These are phyloP conservation scores for Tricholoma terreum DNA, from an alignment of 768 basidiomycete genomes.

Conservation along the genomic window DNA sequence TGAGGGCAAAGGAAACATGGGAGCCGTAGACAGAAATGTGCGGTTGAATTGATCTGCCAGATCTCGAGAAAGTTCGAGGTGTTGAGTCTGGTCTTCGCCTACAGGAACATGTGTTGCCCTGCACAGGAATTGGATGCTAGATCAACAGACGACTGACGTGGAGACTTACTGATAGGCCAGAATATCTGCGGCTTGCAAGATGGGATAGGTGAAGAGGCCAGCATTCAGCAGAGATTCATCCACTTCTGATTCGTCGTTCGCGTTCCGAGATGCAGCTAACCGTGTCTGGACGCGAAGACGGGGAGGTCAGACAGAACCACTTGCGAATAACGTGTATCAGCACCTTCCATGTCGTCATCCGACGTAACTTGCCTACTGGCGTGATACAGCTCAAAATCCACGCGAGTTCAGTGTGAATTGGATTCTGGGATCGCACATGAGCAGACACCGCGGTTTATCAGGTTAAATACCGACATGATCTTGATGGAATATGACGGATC, in stretches of 20 bases:
- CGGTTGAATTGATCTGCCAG: slow-evolving; percentile 82
- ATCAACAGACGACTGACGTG: not conserved
- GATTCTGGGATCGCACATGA: slow-evolving; percentile 50
- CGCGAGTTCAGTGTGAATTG: slow-evolving; percentile 78
- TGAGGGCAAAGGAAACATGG: slow-evolving; percentile 70
- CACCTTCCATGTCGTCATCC: slow-evolving; percentile 99
- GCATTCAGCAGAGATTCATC: slow-evolving; percentile 80
- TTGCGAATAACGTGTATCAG: slow-evolving; percentile 7
- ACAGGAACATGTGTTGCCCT: slow-evolving; percentile 94
- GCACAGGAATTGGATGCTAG: not conserved
- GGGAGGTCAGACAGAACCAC: not conserved
- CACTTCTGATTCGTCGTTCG: slow-evolving; percentile 69
- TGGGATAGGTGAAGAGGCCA: slow-evolving; percentile 89
- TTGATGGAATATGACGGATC: slow-evolving; percentile 80
- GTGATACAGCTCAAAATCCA: slow-evolving; percentile 90
- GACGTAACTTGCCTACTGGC: slow-evolving; percentile 72
- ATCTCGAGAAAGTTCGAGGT: slow-evolving; percentile 85
- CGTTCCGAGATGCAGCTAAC: slow-evolving; percentile 70
- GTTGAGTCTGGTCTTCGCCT: slow-evolving; percentile 94
- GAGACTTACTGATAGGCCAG: slow-evolving; percentile 72
- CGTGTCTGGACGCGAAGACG: slow-evolving; percentile 51
- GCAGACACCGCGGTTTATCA: not conserved
- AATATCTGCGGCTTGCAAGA: slow-evolving; percentile 92
- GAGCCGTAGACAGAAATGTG: slow-evolving; percentile 44
- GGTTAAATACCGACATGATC: slow-evolving; percentile 62